phyloP scores from a whole-genome alignment of 2,329 filamentous ascomycete species.

The Moelleriella libera region DNA sequence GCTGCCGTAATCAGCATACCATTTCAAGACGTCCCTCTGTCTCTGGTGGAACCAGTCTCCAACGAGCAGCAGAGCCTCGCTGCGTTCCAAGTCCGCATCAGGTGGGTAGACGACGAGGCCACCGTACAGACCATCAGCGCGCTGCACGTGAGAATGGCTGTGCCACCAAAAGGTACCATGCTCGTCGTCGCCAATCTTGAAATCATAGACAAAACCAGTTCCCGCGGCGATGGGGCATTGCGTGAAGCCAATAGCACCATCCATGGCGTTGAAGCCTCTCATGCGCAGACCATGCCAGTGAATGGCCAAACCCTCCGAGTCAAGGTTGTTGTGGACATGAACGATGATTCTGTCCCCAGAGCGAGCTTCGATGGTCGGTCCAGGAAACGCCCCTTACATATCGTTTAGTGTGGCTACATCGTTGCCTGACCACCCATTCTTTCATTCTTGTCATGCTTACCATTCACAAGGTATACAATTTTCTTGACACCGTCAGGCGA shows the following conservation, averaged over 20 bases:
- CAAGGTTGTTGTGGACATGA: slow-evolving; percentile 47
- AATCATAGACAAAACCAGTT: slow-evolving; percentile 38
- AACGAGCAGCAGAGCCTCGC: slow-evolving; percentile 39
- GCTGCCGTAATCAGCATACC: slow-evolving; percentile 15
- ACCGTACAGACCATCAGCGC: slow-evolving; percentile 41
- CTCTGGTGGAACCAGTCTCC: slow-evolving; percentile 23
- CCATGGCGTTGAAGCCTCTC: slow-evolving; percentile 57
- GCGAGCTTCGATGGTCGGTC: slow-evolving; percentile 55
- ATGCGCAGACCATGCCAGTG: slow-evolving; percentile 68
- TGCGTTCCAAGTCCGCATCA: slow-evolving; percentile 7
- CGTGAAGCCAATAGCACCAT: slow-evolving; percentile 37
- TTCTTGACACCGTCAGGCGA: slow-evolving; percentile 12
- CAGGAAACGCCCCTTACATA: slow-evolving; percentile 42
- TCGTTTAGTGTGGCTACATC: not conserved
- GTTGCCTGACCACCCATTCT: too few relatives aligned
- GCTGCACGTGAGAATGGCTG: slow-evolving; percentile 35
- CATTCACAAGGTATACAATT: slow-evolving; percentile 12
- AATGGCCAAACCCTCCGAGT: slow-evolving; percentile 47
- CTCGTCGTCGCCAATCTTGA: slow-evolving; percentile 39
- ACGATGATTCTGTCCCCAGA: slow-evolving; percentile 59
- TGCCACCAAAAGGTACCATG: slow-evolving; percentile 45
- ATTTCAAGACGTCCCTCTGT: slow-evolving; percentile 17
- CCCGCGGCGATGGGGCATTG: slow-evolving; percentile 38
- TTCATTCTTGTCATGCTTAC: slow-evolving; percentile 2
- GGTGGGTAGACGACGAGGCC: slow-evolving; percentile 45